Evolutionary conservation across 345 rosid genomes (phyloP), one percentile per base, ranked within the genome.

Genomic region (Rhodamnia rubescens): DNA sequence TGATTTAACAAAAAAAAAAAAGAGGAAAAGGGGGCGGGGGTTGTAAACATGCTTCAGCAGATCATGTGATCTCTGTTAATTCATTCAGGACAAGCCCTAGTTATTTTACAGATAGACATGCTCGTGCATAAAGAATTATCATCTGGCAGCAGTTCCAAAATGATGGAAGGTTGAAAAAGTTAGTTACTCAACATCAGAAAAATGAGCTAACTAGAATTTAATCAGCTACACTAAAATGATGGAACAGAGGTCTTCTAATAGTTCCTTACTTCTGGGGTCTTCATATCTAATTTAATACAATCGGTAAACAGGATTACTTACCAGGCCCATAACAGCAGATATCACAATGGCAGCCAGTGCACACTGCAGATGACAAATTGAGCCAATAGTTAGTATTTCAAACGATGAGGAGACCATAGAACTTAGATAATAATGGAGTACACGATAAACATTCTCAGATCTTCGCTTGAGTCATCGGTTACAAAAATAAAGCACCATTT

Each of bases 261-360:
- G 78, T 69, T 69, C 78, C 78, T 4, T 32, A 53, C 47, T 42
- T 82, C 58, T 53, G 56, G 85, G 21, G 26, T 61, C 64, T 82
- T 84, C 83, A 54, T 27, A 26, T 52, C 44, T 40, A n/a, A 47
- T 53, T 82, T 82, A 16, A 54, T 16, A 29, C 1, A 2, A 82
- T 27, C 16, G n/a, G 44, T 12, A 84, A 51, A 42, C 51, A 61
- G 26, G 51, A 20, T 50, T 74, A 88, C 97, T 93, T 88, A 96
- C 99, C 96, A 96, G 91, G 87, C 98, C 93, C 90, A 94, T 94
- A 27, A 98, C 99, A 83, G 99, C 99, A 87, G 99, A 94, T 82
- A 93, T 89, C 26, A 98, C 99, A 83, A 98, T 96, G 80, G 99
- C 99, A 86, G 99, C 99, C 89, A 98, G 91, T 74, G 95, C 95